phyloP scores from a whole-genome alignment of 257 asterid genomes.

The Echium plantagineum region DNA sequence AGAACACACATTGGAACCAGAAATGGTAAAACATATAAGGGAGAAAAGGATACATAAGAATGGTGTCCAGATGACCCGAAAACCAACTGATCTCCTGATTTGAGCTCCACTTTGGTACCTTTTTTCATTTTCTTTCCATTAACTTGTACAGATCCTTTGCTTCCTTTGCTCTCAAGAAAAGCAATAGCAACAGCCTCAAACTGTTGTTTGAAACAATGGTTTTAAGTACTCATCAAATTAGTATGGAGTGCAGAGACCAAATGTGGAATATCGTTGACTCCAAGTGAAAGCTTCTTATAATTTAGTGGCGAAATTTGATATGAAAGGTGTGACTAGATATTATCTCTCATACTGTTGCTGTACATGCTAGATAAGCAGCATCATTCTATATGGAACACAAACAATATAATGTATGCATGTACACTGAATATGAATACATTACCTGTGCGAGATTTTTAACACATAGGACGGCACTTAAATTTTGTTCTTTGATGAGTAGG shows the following conservation, averaged over 20 bases:
- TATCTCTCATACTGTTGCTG: not conserved
- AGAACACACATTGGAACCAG: constrained; percentile 2
- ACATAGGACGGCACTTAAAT: constrained; percentile 41
- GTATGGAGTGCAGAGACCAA: constrained; percentile 13
- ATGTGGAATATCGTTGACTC: constrained; percentile 5
- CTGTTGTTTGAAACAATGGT: constrained; percentile 35
- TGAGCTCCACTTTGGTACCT: constrained; percentile 41
- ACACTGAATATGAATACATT: constrained; percentile 6
- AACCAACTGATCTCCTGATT: constrained; percentile 76
- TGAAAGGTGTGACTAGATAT: not conserved
- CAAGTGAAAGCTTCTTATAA: not conserved
- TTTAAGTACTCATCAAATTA: constrained; percentile 9
- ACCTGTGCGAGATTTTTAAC: constrained; percentile 58
- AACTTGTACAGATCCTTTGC: constrained; percentile 75
- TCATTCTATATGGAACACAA: not conserved
- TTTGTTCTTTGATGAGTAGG: constrained; percentile 56
- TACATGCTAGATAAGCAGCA: not conserved
- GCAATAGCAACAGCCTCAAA: constrained; percentile 53
- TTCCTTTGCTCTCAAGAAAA: constrained; percentile 70
- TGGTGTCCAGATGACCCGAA: constrained; percentile 63
- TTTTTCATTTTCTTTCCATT: constrained; percentile 72
- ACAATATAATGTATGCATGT: not conserved
- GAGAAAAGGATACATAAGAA: constrained; percentile 70
- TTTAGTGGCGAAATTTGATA: not conserved
- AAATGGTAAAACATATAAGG: not conserved